These are phyloP conservation scores for Neurospora terricola DNA, from an alignment of 495 filamentous ascomycete genomes.

Conservation along the genomic window DNA sequence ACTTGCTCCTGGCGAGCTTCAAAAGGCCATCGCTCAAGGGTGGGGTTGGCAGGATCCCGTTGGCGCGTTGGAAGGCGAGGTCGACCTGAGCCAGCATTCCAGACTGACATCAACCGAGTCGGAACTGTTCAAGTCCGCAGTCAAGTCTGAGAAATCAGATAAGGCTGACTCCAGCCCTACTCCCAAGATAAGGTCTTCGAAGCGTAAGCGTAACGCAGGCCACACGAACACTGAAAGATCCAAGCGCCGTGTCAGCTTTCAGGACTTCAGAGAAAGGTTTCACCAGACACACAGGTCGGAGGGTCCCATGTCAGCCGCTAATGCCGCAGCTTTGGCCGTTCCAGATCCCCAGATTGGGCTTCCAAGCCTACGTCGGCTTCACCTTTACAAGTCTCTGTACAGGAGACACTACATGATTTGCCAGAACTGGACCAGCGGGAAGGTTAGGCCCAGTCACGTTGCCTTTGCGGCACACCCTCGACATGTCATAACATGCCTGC, in stretches of 20 bases:
- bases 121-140: slow-evolving; percentile 28
- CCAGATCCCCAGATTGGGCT: slow-evolving; percentile 75
- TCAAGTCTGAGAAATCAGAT: slow-evolving; percentile 25
- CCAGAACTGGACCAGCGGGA: slow-evolving; percentile 78
- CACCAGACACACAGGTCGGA: slow-evolving; percentile 44
- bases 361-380: slow-evolving; percentile 65
- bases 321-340: slow-evolving; percentile 67
- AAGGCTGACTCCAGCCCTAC: background rate
- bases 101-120: slow-evolving; percentile 39
- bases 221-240: slow-evolving; percentile 35
- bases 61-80: slow-evolving; percentile 63
- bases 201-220: slow-evolving; percentile 34
- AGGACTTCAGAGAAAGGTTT: slow-evolving; percentile 27
- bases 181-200: slow-evolving; percentile 21
- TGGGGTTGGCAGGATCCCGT: slow-evolving; percentile 97
- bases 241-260: slow-evolving; percentile 42
- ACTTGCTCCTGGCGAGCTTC: slow-evolving; percentile 73
- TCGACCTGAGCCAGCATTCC: slow-evolving; percentile 55
- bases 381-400: slow-evolving; percentile 95
- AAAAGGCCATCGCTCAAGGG: slow-evolving; percentile 80
- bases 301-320: slow-evolving; percentile 78
- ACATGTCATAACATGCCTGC: slow-evolving; percentile 94
- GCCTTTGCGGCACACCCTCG: slow-evolving; percentile 92
- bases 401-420: slow-evolving; percentile 83
- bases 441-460: slow-evolving; percentile 82